Percentiles rank a stretch among this genome's conserved stretches.
phyloP scores from a whole-genome alignment of 164 flowering plant genomes.

The Kalanchoe fedtschenkoi region DNA sequence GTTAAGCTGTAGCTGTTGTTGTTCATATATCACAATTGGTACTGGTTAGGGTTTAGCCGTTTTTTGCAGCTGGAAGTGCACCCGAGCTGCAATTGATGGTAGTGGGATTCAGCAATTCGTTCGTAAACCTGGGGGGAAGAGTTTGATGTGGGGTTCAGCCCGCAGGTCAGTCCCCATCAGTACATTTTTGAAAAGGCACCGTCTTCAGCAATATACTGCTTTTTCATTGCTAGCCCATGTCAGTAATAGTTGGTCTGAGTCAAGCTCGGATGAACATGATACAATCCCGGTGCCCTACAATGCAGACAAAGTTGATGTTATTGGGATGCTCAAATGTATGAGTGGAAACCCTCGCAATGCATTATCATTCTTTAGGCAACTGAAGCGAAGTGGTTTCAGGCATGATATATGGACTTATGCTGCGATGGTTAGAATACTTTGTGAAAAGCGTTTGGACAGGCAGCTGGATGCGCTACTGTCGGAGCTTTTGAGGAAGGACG shows the following conservation, averaged over 20 bases:
- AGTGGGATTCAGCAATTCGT: too few species aligned
- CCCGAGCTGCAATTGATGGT: too few species aligned
- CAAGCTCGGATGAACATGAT: not conserved
- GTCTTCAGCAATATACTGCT: not conserved
- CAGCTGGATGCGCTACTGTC: slow-evolving; percentile 36
- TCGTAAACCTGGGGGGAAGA: too few species aligned
- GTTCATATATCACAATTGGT: too few species aligned
- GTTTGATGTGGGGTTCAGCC: not conserved
- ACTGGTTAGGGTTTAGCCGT: too few species aligned
- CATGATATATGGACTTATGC: slow-evolving; percentile 36
- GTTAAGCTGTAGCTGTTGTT: too few species aligned
- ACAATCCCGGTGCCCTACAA: too few species aligned
- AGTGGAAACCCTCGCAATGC: slow-evolving; percentile 41
- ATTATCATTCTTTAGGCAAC: slow-evolving; percentile 28
- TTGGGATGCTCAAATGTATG: slow-evolving; percentile 25
- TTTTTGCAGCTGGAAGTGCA: too few species aligned
- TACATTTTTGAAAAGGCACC: not conserved
- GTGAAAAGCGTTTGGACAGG: slow-evolving; percentile 28
- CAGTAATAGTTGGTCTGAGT: not conserved
- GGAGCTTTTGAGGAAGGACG: slow-evolving; percentile 32
- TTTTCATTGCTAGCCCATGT: not conserved
- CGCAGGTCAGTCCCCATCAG: not conserved
- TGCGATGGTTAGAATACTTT: slow-evolving; percentile 34
- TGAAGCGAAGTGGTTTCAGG: slow-evolving; percentile 34
- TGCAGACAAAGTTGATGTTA: slow-evolving; percentile 22